A percentile compares a stretch with the other conserved stretches of the same genome.
Evolutionary conservation across 768 basidiomycete species (phyloP).

Genomic region (Trichaptum fuscoviolaceum): DNA sequence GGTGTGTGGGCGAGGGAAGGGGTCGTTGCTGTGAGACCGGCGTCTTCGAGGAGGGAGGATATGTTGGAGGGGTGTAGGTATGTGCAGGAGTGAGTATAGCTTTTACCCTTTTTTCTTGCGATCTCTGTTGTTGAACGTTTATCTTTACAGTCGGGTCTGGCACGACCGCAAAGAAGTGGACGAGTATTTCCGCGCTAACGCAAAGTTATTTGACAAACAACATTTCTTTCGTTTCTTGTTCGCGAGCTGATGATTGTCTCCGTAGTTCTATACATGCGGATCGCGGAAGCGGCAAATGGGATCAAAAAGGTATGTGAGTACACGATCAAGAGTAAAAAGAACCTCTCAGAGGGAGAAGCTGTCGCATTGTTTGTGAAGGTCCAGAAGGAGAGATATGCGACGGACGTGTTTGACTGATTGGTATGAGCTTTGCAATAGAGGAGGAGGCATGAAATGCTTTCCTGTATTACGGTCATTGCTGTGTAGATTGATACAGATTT

Average conservation of each 20-base stretch:
- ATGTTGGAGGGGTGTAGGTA: slow-evolving; percentile 29
- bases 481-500: too few relatives aligned
- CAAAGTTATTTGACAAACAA: slow-evolving; percentile 29
- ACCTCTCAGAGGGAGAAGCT: slow-evolving; percentile 23
- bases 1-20: slow-evolving; percentile 37
- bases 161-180: slow-evolving; percentile 34
- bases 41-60: slow-evolving; percentile 31
- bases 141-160: slow-evolving; percentile 32
- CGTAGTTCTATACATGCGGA: slow-evolving; percentile 40
- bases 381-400: slow-evolving; percentile 36
- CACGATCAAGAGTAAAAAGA: slow-evolving; percentile 26
- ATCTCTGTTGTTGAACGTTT: neutral
- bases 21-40: slow-evolving; percentile 39
- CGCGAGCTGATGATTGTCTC: too few relatives aligned
- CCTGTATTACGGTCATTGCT: too few relatives aligned
- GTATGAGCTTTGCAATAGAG: too few relatives aligned
- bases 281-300: slow-evolving; percentile 33
- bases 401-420: slow-evolving; percentile 34
- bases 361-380: slow-evolving; percentile 27
- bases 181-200: slow-evolving; percentile 27
- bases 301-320: slow-evolving; percentile 32
- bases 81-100: slow-evolving; percentile 31
- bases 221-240: neutral
- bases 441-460: too few relatives aligned
- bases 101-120: neutral